Evolutionary conservation across 257 asterid genomes (phyloP).

Genomic region (Solanum appendiculatum): DNA sequence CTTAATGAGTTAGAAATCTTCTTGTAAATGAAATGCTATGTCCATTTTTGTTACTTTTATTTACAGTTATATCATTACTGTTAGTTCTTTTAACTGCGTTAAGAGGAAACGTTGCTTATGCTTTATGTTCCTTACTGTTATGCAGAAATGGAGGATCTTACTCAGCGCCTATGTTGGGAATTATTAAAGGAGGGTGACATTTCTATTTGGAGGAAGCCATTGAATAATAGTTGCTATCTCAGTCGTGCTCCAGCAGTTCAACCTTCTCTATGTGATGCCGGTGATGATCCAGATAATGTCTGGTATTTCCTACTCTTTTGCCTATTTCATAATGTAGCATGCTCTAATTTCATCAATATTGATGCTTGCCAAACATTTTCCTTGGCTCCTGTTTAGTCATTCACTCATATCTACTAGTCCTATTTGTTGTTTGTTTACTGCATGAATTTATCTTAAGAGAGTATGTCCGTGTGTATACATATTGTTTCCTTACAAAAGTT

Average conservation of each 20-base stretch:
- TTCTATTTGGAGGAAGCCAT: slow-evolving; percentile 55
- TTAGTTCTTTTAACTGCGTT: background rate
- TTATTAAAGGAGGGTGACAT: slow-evolving; percentile 34
- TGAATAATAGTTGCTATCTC: slow-evolving; percentile 47
- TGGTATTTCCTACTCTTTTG: slow-evolving; percentile 27
- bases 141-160: slow-evolving; percentile 48
- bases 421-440: background rate
- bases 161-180: slow-evolving; percentile 47
- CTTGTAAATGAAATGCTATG: background rate
- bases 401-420: background rate
- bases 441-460: background rate
- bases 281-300: slow-evolving; percentile 42
- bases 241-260: slow-evolving; percentile 19
- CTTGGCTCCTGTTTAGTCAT: background rate
- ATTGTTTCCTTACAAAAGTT: background rate
- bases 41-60: background rate
- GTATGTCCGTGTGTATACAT: background rate
- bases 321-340: background rate
- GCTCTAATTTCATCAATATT: background rate
- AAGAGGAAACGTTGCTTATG: background rate
- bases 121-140: background rate
- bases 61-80: background rate
- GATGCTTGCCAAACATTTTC: background rate
- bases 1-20: background rate
- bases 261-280: slow-evolving; percentile 31